Percentiles rank a stretch among this genome's conserved stretches.
Evolutionary conservation across 805 yeast genomes (phyloP).

Genomic region (Saccharomycopsis capsularis): DNA sequence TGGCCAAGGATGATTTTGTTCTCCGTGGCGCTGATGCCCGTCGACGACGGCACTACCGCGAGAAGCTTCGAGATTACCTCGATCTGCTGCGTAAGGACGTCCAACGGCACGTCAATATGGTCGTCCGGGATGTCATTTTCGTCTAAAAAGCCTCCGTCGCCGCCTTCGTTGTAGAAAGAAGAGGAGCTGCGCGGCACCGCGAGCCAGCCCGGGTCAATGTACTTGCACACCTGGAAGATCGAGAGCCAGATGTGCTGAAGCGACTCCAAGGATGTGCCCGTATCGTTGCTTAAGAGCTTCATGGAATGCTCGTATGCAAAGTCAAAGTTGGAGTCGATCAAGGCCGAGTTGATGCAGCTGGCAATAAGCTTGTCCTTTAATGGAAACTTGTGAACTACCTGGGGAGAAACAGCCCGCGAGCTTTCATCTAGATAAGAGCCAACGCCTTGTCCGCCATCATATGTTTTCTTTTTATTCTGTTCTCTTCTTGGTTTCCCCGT

Average conservation of each 20-base stretch:
- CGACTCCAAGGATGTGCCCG: conserved; percentile 12
- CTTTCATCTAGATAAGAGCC: too few species aligned
- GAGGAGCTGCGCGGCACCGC: too few species aligned
- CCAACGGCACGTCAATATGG: conserved; percentile 19
- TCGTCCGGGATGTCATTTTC: conserved; percentile 1
- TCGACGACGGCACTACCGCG: conserved; percentile 24
- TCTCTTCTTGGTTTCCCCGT: background rate
- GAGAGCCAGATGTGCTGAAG: conserved; percentile 34
- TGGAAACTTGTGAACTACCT: conserved; percentile 14
- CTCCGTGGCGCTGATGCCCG: conserved; percentile 24
- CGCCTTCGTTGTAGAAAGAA: conserved; percentile 10
- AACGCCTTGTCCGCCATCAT: too few species aligned
- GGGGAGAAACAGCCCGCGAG: background rate
- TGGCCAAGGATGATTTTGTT: conserved; percentile 30
- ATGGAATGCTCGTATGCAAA: conserved; percentile 34
- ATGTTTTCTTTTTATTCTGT: too few species aligned
- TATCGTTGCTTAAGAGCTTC: conserved; percentile 27
- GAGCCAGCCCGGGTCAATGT: conserved; percentile 23
- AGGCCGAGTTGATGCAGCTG: conserved; percentile 38
- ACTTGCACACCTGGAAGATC: conserved; percentile 41
- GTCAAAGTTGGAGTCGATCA: conserved; percentile 36
- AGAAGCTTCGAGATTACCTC: conserved; percentile 34
- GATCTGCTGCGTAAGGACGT: conserved; percentile 30
- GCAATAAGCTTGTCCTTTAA: conserved; percentile 32
- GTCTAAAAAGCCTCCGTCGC: conserved; percentile 10